phyloP scores from a whole-genome alignment of 2,329 filamentous ascomycete genomes.

The Berkeleyomyces basicola region DNA sequence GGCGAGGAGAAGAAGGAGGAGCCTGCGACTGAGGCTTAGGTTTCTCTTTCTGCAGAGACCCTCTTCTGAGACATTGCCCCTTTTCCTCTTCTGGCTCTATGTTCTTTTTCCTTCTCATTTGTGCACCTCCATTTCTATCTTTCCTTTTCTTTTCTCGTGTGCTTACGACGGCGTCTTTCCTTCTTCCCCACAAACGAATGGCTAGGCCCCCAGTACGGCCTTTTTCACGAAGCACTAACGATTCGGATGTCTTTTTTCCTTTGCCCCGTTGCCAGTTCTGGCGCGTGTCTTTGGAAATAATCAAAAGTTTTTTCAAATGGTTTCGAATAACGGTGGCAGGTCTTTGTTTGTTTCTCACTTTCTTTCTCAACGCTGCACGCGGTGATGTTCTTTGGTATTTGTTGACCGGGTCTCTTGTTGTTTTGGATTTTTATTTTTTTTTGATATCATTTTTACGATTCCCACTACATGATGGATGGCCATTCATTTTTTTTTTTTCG shows the following conservation, averaged over 20 bases:
- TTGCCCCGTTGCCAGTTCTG: not conserved
- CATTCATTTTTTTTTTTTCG: slow-evolving; percentile 9
- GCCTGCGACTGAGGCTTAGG: slow-evolving; percentile 27
- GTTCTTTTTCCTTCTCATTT: not conserved
- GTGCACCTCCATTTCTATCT: not conserved
- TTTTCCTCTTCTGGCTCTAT: not conserved
- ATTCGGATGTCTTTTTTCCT: slow-evolving; percentile 7
- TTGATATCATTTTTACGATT: slow-evolving; percentile 11
- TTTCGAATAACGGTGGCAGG: slow-evolving; percentile 10
- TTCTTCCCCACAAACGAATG: slow-evolving; percentile 5
- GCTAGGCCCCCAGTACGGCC: slow-evolving; percentile 2
- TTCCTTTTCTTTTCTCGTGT: slow-evolving; percentile 3
- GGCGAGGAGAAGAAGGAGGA: slow-evolving; percentile 33
- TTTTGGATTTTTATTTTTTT: slow-evolving; percentile 5
- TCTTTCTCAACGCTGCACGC: slow-evolving; percentile 1
- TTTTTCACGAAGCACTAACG: slow-evolving; percentile 6
- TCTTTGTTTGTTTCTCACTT: slow-evolving; percentile 11
- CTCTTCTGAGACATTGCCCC: slow-evolving; percentile 13
- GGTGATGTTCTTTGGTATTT: slow-evolving; percentile 1
- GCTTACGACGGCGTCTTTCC: slow-evolving; percentile 1
- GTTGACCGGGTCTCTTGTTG: slow-evolving; percentile 4
- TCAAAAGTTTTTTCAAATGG: slow-evolving; percentile 10
- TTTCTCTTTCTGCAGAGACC: slow-evolving; percentile 14
- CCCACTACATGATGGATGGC: not conserved
- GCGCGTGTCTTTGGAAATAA: not conserved